These are phyloP conservation scores for Anastatica hierochuntica DNA, from an alignment of 345 rosid species.

Conservation along the genomic window DNA sequence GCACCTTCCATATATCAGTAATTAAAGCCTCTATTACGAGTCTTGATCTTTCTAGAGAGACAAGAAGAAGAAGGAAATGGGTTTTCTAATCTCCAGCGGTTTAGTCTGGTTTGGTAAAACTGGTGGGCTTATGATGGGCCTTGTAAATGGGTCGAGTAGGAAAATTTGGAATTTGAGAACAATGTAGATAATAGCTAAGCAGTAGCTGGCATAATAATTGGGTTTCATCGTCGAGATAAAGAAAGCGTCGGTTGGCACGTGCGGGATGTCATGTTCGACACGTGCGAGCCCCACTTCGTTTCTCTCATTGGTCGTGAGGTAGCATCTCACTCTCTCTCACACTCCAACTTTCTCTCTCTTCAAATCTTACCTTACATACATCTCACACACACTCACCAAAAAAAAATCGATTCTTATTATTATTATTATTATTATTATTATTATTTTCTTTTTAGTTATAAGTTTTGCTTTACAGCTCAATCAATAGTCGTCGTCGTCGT, in stretches of 20 bases:
- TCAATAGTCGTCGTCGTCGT: conserved; percentile 17
- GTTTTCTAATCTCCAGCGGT: no score
- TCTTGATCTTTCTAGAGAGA: no score
- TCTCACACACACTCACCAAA: no score
- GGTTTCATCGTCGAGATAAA: conserved; percentile 5
- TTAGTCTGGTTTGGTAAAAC: no score
- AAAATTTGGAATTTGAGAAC: no score
- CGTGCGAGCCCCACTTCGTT: conserved; percentile 25
- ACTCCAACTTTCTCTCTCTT: conserved; percentile 23
- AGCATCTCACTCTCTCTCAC: background rate
- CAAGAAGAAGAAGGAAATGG: no score
- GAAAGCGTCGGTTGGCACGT: conserved; percentile 29
- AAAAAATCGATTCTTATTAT: background rate
- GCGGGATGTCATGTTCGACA: conserved; percentile 12
- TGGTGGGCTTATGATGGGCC: no score
- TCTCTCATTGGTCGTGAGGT: conserved; percentile 19
- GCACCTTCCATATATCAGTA: no score
- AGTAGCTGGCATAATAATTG: conserved; percentile 27
- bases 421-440: background rate
- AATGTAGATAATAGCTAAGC: conserved; percentile 2
- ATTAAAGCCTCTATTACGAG: no score
- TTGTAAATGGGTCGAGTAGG: no score
- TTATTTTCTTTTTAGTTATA: no score
- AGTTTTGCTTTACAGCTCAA: conserved; percentile 25
- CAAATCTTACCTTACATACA: no score